Evolutionary conservation across 2,329 filamentous ascomycete species (phyloP).

Genomic region (Alternaria sp.): DNA sequence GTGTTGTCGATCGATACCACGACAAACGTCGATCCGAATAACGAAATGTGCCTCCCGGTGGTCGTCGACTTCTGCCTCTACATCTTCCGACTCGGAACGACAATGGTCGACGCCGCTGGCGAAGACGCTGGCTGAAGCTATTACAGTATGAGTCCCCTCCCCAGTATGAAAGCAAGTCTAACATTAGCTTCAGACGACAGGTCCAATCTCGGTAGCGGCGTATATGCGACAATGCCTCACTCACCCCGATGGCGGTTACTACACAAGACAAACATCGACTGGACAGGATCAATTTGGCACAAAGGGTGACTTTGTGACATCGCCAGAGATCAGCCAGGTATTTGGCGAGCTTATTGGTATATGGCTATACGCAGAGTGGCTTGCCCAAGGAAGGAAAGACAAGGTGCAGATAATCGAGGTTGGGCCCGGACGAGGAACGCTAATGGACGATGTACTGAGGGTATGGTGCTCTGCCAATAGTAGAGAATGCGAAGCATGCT

Average conservation of each 20-base stretch:
- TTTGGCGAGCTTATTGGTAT: constrained; percentile 94
- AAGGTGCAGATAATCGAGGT: constrained; percentile 92
- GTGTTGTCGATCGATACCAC: constrained; percentile 19
- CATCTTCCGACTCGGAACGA: constrained; percentile 44
- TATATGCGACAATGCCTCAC: constrained; percentile 99
- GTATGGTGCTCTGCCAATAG: constrained; percentile 57
- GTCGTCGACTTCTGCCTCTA: constrained; percentile 34
- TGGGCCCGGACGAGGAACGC: constrained; percentile 88
- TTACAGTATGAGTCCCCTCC: constrained; percentile 66
- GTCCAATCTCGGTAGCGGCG: constrained; percentile 86
- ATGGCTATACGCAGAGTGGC: constrained; percentile 97
- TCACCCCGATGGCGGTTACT: constrained; percentile 88
- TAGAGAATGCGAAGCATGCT: constrained; percentile 5
- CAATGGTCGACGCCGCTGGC: constrained; percentile 93
- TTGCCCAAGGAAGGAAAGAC: constrained; percentile 77
- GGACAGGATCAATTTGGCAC: constrained; percentile 87
- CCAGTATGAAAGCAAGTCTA: not conserved
- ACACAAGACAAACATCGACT: constrained; percentile 73
- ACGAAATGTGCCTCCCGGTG: constrained; percentile 45
- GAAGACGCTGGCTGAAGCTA: constrained; percentile 84
- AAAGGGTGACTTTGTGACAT: constrained; percentile 95
- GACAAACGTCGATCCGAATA: constrained; percentile 1
- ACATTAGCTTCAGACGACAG: constrained; percentile 69
- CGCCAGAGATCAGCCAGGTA: constrained; percentile 94
- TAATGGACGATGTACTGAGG: constrained; percentile 96